Evolutionary conservation across 2,329 filamentous ascomycete species (phyloP), one percentile per base, ranked within the genome.

Genomic region (Sporothrix schenckii): DNA sequence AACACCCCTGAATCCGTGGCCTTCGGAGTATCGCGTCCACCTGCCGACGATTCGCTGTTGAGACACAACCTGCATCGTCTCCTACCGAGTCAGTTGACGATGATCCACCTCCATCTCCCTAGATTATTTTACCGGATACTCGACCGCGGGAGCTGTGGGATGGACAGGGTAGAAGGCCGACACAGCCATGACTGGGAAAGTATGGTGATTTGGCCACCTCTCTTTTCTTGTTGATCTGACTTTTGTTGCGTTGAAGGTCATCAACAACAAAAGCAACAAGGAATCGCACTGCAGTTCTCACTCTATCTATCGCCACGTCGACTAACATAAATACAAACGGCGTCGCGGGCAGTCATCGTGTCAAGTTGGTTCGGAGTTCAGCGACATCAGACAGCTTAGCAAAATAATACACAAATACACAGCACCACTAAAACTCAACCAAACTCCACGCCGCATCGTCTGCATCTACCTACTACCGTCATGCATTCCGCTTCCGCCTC

Each of bases 11-110:
- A 27, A 30, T 30, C 4, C 27, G 0, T 30, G 27, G 27, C 13
- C 16, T 30, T 30, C 60, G 60, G 60, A 10, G 21, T 63, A 49
- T 63, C 60, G 60, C 60, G 47, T 63, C 60, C 19, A 19, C 60
- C 47, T 49, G 3, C 60, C 60, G 60, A 63, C 41, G 27, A 5
- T 30, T 30, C 27, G 27, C 3, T 30, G 27, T 30, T 30, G 47
- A 11, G 16, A 16, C 44, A 47, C 50, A 21, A 41, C 56, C 1
- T 21, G 11, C 34, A 41, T 21, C 30, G 7, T 60, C 30, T 39
- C 10, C 56, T 60, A 34, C 56, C 56, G 34, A 60, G 56, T 60
- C 56, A 60, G 34, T 24, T 16, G 44, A 3, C 39, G 4, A 63
- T 5, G 21, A 44, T 41, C 56, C 56, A 14, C 34, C 54, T 21